These are phyloP conservation scores for Leishmania arabica DNA, from an alignment of 208 protist species.

Conservation along the genomic window DNA sequence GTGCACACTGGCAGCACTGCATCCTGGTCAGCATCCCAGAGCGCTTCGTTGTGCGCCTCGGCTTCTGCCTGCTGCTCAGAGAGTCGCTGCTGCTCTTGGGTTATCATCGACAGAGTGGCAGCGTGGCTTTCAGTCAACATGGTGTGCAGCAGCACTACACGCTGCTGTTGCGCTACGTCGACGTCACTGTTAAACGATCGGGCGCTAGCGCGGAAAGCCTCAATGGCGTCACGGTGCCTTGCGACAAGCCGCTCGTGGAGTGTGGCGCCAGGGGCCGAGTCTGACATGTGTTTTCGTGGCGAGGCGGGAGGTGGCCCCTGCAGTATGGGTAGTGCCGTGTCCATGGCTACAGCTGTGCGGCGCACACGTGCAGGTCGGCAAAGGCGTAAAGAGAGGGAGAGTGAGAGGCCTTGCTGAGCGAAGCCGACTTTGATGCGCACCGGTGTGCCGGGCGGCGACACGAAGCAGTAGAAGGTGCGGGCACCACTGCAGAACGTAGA, in stretches of 20 bases:
- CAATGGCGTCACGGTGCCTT: constrained; percentile 47
- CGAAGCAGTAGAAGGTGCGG: background rate
- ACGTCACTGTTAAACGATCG: constrained; percentile 49
- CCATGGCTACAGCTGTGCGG: background rate
- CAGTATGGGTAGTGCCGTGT: background rate
- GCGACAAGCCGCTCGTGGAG: constrained; percentile 42
- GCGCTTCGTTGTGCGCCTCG: constrained; percentile 25
- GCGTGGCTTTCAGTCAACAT: constrained; percentile 51
- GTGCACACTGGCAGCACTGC: constrained; percentile 41
- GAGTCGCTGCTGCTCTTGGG: constrained; percentile 39
- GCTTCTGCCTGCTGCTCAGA: constrained; percentile 40
- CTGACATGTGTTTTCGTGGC: background rate
- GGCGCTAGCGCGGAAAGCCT: constrained; percentile 43
- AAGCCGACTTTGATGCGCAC: background rate
- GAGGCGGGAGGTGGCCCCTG: background rate
- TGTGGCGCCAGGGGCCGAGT: background rate
- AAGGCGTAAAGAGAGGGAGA: too few relatives aligned
- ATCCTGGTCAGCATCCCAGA: constrained; percentile 22
- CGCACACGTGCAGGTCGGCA: background rate
- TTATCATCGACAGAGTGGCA: constrained; percentile 33
- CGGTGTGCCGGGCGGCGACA: background rate
- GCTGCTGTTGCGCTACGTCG: constrained; percentile 53
- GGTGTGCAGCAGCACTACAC: constrained; percentile 47
- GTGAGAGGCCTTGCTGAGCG: background rate
- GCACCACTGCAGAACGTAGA: background rate